Evolutionary conservation across 2,329 filamentous ascomycete genomes (phyloP), one percentile per base, ranked within the genome.

Genomic region (Microdochium bolleyi): DNA sequence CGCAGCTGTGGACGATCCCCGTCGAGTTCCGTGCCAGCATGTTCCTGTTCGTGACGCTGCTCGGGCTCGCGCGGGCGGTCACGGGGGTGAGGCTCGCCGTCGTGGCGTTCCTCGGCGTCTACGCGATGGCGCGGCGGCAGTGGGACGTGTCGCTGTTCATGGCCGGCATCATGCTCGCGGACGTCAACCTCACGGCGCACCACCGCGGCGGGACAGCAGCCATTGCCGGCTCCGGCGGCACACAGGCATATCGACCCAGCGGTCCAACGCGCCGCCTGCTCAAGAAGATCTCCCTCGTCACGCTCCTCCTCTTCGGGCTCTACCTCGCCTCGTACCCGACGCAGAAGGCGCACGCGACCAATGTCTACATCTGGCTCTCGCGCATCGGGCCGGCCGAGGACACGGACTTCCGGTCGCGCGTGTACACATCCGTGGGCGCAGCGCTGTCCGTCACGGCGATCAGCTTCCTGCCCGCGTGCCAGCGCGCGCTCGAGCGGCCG

Each of bases 1-100:
- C 53, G 14, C 56, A 60, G 46, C 52, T 60, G 1, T 62, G 60
- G 59, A 61, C 59, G 3, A 60, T 62, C 46, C 60, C 59, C 3
- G 50, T 59, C 4, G 60, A 61, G 49, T 59, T 60, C 49, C 56
- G 56, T 9, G 58, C 59, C 21, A 60, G 56, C 34, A 46, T 46
- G 41, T 22, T 46, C n/a, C 21, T 46, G 16, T 46, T 46, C 19
- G 49, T 57, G 13, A 52, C 56, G 44, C 53, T 61, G 22, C 56
- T 60, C 46, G 41, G 55, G 21, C 57, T 69, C 38, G 49, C 56
- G 22, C 51, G 60, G 2, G 54, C 55, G 19, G 52, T 59, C 14
- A 32, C 57, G 2, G 51, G 48, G 5, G 54, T 56, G 5, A 57
- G 54, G 48, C 3, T 51, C 21, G 34, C 51, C 14, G 44, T 56